Conservation (phyloP, 129 eudicot genomes). For the Artemisia tridentata region DNA sequence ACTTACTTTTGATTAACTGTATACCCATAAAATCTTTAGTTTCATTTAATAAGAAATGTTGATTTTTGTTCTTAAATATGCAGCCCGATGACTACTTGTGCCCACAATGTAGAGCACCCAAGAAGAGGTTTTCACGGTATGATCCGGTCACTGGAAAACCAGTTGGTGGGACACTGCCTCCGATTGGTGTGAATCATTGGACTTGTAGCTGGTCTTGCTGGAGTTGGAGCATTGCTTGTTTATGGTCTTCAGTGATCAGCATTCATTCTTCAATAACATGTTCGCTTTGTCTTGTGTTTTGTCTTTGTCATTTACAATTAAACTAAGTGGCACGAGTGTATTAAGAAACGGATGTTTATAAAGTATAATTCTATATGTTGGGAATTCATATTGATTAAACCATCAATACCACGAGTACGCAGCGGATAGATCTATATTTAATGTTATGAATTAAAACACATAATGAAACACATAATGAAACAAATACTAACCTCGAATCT, state of each 20-base stretch:
- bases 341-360: neutral
- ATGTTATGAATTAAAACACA: too few relatives aligned
- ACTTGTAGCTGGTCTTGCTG: constrained; percentile 82
- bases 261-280: constrained; percentile 8
- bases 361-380: too few relatives aligned
- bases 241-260: constrained; percentile 87
- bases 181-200: constrained; percentile 87
- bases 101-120: constrained; percentile 96
- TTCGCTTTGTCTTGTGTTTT: constrained; percentile 14
- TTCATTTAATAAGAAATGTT: neutral
- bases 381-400: too few relatives aligned
- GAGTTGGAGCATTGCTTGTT: constrained; percentile 90
- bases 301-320: neutral
- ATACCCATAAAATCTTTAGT: neutral
- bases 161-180: constrained; percentile 76
- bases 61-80: constrained; percentile 20
- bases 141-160: constrained; percentile 78
- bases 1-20: neutral
- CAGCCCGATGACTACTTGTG: constrained; percentile 90
- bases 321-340: constrained; percentile 5
- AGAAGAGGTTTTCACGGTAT: constrained; percentile 89
- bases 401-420: too few relatives aligned
- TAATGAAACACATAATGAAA: too few relatives aligned
- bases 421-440: too few relatives aligned
- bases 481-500: too few relatives aligned